These are phyloP conservation scores for Crithidia mellificae DNA, from an alignment of 208 protist genomes.

Conservation along the genomic window DNA sequence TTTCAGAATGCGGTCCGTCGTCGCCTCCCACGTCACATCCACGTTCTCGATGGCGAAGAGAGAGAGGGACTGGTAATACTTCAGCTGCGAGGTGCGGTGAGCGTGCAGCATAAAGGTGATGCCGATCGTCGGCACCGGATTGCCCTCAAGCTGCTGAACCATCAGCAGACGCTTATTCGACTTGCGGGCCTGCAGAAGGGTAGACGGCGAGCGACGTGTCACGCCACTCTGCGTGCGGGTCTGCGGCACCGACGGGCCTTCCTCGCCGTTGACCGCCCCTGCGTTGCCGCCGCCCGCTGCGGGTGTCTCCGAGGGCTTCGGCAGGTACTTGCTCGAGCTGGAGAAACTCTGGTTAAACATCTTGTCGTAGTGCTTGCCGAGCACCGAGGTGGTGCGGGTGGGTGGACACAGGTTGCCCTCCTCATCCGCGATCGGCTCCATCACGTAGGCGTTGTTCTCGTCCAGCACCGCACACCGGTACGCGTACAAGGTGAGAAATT, in stretches of 20 bases:
- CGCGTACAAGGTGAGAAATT: conserved; percentile 85
- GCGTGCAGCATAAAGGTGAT: conserved; percentile 73
- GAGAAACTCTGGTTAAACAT: conserved; percentile 42
- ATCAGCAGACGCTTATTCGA: conserved; percentile 32
- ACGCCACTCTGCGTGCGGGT: conserved; percentile 17
- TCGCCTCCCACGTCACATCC: conserved; percentile 62
- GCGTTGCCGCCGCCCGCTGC: neutral
- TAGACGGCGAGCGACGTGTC: conserved; percentile 9
- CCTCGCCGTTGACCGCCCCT: neutral
- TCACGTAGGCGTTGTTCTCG: conserved; percentile 29
- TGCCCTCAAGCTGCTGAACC: conserved; percentile 32
- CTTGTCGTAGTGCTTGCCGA: conserved; percentile 67
- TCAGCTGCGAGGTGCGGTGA: conserved; percentile 78
- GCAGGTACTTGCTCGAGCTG: conserved; percentile 43
- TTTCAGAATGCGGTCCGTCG: conserved; percentile 33
- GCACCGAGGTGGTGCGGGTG: conserved; percentile 40
- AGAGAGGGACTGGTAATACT: conserved; percentile 77
- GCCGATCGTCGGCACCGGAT: conserved; percentile 77
- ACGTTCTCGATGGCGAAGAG: conserved; percentile 77
- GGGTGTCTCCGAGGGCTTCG: conserved; percentile 28
- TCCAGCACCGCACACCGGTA: conserved; percentile 44
- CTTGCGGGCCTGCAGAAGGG: conserved; percentile 22
- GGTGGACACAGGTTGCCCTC: conserved; percentile 47
- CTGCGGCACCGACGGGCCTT: neutral
- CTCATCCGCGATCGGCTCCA: conserved; percentile 49